Evolutionary conservation across 129 eudicot genomes (phyloP).

Genomic region (Cynara cardunculus): DNA sequence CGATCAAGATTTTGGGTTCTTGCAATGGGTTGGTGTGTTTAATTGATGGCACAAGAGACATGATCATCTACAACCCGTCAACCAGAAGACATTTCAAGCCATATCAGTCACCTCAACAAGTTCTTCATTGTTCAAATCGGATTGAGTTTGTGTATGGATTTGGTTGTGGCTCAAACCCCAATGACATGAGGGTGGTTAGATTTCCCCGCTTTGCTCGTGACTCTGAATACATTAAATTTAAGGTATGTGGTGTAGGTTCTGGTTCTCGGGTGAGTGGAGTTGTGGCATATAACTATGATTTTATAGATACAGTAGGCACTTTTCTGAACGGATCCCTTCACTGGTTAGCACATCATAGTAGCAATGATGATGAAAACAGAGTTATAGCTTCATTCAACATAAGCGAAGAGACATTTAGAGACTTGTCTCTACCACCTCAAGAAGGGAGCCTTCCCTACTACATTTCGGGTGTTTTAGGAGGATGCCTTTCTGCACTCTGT

Average conservation of each 20-base stretch:
- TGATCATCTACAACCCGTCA: conserved; percentile 34
- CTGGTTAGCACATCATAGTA: conserved; percentile 29
- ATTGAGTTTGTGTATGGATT: conserved; percentile 37
- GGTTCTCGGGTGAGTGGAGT: neutral
- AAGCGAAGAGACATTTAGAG: conserved; percentile 24
- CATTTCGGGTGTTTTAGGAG: conserved; percentile 21
- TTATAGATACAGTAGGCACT: conserved; percentile 29
- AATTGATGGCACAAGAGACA: conserved; percentile 19
- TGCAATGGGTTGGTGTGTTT: conserved; percentile 43
- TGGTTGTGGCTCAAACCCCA: conserved; percentile 26
- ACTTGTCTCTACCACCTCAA: conserved; percentile 26
- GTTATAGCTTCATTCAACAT: conserved; percentile 23
- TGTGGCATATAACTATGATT: conserved; percentile 14
- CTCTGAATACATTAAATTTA: conserved; percentile 3
- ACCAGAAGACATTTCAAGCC: conserved; percentile 35
- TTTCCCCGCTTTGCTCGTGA: conserved; percentile 38
- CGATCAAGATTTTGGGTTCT: conserved; percentile 33
- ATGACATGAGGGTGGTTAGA: conserved; percentile 21
- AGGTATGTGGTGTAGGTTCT: neutral
- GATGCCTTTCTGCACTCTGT: conserved; percentile 25
- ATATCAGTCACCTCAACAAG: conserved; percentile 11
- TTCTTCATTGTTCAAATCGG: conserved; percentile 6
- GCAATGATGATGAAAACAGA: conserved; percentile 3
- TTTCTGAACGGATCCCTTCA: conserved; percentile 32
- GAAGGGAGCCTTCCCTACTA: conserved; percentile 6